Evolutionary conservation across 2,329 filamentous ascomycete species (phyloP).

Genomic region (Aphanocladium album): DNA sequence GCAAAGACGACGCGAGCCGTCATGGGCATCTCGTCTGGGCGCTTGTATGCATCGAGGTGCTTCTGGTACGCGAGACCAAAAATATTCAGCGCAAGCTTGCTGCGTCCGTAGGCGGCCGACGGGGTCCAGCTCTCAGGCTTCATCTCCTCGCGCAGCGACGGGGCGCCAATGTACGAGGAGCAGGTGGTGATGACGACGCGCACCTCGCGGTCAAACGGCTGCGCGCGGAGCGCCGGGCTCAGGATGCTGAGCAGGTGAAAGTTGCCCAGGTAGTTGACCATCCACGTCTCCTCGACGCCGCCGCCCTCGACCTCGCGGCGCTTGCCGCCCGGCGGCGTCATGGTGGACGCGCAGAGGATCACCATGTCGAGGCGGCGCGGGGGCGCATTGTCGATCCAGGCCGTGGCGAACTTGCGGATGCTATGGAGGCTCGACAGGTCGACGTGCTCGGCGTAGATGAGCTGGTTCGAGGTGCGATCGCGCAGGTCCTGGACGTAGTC

Average conservation of each 20-base stretch:
- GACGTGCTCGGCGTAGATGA: conserved; percentile 94
- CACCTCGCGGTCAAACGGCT: conserved; percentile 91
- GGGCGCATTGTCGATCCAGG: conserved; percentile 95
- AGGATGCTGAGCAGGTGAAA: conserved; percentile 92
- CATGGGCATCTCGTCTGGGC: conserved; percentile 76
- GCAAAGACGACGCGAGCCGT: conserved; percentile 81
- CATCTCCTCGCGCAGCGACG: conserved; percentile 53
- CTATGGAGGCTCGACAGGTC: conserved; percentile 85
- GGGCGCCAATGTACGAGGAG: conserved; percentile 77
- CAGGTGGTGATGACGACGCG: conserved; percentile 83
- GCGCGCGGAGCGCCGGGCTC: conserved; percentile 81
- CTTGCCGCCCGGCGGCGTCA: conserved; percentile 62
- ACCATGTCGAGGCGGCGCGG: conserved; percentile 86
- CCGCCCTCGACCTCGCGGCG: conserved; percentile 68
- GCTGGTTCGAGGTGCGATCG: conserved; percentile 67
- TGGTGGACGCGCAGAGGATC: conserved; percentile 75
- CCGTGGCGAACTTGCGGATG: conserved; percentile 88
- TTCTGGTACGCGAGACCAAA: conserved; percentile 92
- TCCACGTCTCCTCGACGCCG: conserved; percentile 85
- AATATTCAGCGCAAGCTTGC: conserved; percentile 76
- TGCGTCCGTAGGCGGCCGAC: conserved; percentile 55
- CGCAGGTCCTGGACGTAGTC: conserved; percentile 92
- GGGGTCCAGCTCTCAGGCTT: conserved; percentile 50
- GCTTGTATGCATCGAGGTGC: conserved; percentile 76
- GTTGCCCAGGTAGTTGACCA: conserved; percentile 91